Conservation (phyloP, 306 rosid genomes). For the Vicia sativa region DNA sequence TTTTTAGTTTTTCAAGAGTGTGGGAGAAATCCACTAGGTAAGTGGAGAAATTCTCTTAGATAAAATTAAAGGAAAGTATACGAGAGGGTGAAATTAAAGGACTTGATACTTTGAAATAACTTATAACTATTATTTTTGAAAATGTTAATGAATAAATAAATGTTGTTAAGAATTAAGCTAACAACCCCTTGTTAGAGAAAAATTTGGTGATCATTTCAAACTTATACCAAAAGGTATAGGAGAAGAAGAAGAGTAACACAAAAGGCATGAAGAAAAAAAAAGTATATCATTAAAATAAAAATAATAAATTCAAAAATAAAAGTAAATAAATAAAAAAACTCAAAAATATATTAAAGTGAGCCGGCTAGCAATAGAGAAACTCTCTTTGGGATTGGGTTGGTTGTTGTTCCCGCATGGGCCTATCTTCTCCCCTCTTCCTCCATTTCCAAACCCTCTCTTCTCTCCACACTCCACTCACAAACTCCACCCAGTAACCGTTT, state of each 20-base stretch:
- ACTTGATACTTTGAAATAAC: too few relatives aligned
- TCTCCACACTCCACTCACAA: background rate
- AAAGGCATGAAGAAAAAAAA: background rate
- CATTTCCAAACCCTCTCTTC: background rate
- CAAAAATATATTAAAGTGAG: background rate
- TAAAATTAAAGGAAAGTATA: too few relatives aligned
- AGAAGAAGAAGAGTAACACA: background rate
- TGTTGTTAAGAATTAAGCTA: background rate
- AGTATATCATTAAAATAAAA: background rate
- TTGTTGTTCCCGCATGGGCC: conserved; percentile 3
- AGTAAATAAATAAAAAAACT: background rate
- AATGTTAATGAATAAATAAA: background rate
- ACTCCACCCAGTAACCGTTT: background rate
- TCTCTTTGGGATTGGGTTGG: conserved; percentile 23
- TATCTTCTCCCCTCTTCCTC: conserved; percentile 5
- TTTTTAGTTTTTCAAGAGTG: too few relatives aligned
- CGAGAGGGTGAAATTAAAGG: too few relatives aligned
- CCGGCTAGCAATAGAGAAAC: conserved; percentile 8
- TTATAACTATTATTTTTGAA: too few relatives aligned
- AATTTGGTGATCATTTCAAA: background rate
- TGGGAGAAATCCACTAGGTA: too few relatives aligned
- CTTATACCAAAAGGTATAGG: background rate
- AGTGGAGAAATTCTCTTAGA: too few relatives aligned
- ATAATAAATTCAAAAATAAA: background rate
- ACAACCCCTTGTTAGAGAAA: background rate